A percentile compares a stretch with the other conserved stretches of the same genome.
Evolutionary conservation across 805 yeast species (phyloP).

Genomic region (Wickerhamiella australiensis): DNA sequence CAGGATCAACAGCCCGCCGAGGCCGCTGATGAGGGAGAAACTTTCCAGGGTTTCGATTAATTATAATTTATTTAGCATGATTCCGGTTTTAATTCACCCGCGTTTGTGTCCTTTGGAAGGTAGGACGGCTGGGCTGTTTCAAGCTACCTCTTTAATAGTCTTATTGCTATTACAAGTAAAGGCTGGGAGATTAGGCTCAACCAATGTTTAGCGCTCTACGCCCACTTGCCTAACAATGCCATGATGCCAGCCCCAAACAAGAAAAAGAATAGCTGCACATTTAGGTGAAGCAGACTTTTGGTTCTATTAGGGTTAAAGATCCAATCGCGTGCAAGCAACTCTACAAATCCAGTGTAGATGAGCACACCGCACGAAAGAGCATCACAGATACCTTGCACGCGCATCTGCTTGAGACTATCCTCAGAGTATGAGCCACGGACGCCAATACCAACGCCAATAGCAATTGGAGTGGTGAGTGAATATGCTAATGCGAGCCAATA

Average conservation of each 20-base stretch:
- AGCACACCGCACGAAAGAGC: conserved; percentile 61
- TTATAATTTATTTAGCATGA: conserved; percentile 6
- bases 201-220: too few relatives aligned
- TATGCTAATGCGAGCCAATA: conserved; percentile 41
- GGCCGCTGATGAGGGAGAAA: not conserved
- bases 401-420: conserved; percentile 40
- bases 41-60: conserved; percentile 5
- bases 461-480: conserved; percentile 52
- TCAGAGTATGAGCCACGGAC: conserved; percentile 47
- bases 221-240: conserved; percentile 73
- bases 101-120: too few relatives aligned
- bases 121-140: too few relatives aligned
- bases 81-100: not conserved
- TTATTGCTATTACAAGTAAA: too few relatives aligned
- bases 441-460: conserved; percentile 66
- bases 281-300: conserved; percentile 34
- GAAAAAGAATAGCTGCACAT: conserved; percentile 33
- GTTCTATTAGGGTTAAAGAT: conserved; percentile 35
- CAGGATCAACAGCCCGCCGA: not conserved
- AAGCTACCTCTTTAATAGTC: too few relatives aligned
- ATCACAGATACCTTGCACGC: conserved; percentile 55
- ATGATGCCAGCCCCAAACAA: conserved; percentile 53
- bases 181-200: too few relatives aligned
- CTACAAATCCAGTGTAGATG: conserved; percentile 61
- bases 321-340: conserved; percentile 63